Conservation (phyloP, 176 grass and related monocot species). For the Oryza meridionalis region DNA sequence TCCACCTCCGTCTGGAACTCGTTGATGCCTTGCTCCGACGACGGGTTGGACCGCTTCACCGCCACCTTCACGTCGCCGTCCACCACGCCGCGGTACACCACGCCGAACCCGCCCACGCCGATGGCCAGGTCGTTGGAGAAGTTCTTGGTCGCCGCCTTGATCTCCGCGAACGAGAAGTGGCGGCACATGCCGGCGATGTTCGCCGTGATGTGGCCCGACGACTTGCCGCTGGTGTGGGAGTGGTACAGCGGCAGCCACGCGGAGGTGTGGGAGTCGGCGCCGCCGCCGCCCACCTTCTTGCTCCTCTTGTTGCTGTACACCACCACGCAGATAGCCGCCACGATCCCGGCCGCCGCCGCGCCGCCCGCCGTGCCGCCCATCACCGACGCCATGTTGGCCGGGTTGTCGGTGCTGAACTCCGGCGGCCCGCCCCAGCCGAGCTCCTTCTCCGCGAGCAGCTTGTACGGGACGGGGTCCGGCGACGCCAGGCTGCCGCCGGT, state of each 20-base stretch:
- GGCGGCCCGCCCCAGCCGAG: constrained; percentile 14
- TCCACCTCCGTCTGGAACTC: constrained; percentile 95
- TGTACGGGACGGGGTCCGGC: constrained; percentile 61
- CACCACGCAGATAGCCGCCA: constrained; percentile 50
- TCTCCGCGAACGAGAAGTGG: constrained; percentile 81
- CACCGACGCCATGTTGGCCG: constrained; percentile 16
- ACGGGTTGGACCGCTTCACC: constrained; percentile 79
- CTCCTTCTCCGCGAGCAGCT: constrained; percentile 59
- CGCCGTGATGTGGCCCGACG: constrained; percentile 59
- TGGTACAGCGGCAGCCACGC: constrained; percentile 78
- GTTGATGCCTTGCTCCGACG: constrained; percentile 74
- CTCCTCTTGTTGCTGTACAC: constrained; percentile 57
- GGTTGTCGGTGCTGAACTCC: neutral
- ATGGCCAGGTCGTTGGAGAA: constrained; percentile 74
- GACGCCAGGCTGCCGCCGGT: constrained; percentile 51
- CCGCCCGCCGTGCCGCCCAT: constrained; percentile 66
- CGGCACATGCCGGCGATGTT: constrained; percentile 76
- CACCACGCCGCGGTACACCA: constrained; percentile 74
- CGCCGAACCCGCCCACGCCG: constrained; percentile 86
- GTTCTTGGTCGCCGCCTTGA: constrained; percentile 73
- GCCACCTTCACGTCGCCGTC: constrained; percentile 69
- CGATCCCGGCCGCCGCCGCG: constrained; percentile 51
- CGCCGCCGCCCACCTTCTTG: constrained; percentile 17
- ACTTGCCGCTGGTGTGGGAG: constrained; percentile 70
- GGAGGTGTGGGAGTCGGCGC: constrained; percentile 55